Conservation (phyloP, 768 basidiomycete genomes). For the Mycena indigotica region DNA sequence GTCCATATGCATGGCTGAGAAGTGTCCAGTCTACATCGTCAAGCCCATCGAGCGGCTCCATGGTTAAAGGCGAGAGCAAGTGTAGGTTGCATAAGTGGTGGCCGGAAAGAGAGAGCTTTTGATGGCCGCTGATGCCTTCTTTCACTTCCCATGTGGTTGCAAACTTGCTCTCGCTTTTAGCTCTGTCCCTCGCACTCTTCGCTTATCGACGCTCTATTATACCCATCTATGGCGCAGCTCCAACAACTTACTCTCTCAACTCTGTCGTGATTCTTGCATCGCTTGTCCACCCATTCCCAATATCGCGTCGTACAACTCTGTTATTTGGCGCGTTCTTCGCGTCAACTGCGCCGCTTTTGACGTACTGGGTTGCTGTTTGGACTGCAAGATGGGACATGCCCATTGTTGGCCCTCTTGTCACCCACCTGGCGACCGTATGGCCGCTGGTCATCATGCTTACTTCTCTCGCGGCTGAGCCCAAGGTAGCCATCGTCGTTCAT, state of each 20-base stretch:
- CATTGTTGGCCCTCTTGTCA: conserved; percentile 57
- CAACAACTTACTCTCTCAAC: conserved; percentile 53
- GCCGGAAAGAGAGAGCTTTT: not conserved
- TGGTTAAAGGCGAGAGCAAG: not conserved
- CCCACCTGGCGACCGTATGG: conserved; percentile 57
- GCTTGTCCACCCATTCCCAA: conserved; percentile 41
- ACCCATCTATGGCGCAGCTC: conserved; percentile 68
- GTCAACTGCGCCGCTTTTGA: conserved; percentile 57
- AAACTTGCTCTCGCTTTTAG: conserved; percentile 1
- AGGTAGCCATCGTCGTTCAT: too few relatives aligned
- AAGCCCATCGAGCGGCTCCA: not conserved
- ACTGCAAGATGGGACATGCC: conserved; percentile 57
- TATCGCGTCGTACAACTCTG: conserved; percentile 36
- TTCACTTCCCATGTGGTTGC: not conserved
- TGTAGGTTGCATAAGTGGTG: not conserved
- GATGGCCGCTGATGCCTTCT: not conserved
- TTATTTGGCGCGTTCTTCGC: conserved; percentile 44
- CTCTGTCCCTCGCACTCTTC: conserved; percentile 60
- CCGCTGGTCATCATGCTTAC: conserved; percentile 58
- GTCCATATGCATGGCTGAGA: not conserved
- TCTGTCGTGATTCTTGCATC: conserved; percentile 37
- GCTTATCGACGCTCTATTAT: conserved; percentile 64
- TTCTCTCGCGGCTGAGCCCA: conserved; percentile 44
- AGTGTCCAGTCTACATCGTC: not conserved
- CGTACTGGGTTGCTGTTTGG: conserved; percentile 65